These are phyloP conservation scores for Hyphopichia wangnamkhiaoensis DNA, from an alignment of 1,139 yeast species.

Conservation along the genomic window DNA sequence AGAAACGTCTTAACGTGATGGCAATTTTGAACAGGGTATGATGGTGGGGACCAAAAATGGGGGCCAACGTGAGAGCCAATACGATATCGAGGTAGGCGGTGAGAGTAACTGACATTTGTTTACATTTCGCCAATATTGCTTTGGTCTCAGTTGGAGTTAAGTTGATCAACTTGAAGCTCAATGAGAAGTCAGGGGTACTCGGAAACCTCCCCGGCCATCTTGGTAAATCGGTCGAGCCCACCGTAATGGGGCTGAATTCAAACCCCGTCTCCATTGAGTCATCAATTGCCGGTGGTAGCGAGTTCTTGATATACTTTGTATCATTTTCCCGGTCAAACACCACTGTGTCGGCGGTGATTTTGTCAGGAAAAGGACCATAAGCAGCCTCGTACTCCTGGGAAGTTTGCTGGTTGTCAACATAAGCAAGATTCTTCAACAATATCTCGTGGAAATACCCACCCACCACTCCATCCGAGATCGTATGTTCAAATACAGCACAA, in stretches of 20 bases:
- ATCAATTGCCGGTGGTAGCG: constrained; percentile 40
- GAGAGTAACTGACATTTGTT: constrained; percentile 30
- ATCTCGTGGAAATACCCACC: constrained; percentile 41
- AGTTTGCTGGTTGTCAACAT: constrained; percentile 15
- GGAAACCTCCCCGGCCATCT: constrained; percentile 38
- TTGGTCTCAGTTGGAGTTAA: constrained; percentile 26
- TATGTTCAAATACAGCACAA: constrained; percentile 38
- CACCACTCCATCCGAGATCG: constrained; percentile 45
- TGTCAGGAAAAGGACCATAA: neutral
- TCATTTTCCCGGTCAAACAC: constrained; percentile 25
- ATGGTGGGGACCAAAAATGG: constrained; percentile 25
- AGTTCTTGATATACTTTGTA: constrained; percentile 18
- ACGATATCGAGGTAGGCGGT: constrained; percentile 35
- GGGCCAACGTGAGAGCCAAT: constrained; percentile 28
- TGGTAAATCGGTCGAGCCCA: too few relatives aligned
- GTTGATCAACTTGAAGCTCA: constrained; percentile 35
- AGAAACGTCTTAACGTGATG: constrained; percentile 35
- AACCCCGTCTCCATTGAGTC: constrained; percentile 24
- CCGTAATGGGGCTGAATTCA: too few relatives aligned
- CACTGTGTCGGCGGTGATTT: constrained; percentile 11
- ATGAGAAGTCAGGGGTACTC: constrained; percentile 17
- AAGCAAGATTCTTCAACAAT: constrained; percentile 30
- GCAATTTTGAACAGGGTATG: constrained; percentile 32
- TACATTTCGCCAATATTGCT: constrained; percentile 29
- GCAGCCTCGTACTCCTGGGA: constrained; percentile 15